Conservation (phyloP, 139 green algal species). For the Monoraphidium neglectum region DNA sequence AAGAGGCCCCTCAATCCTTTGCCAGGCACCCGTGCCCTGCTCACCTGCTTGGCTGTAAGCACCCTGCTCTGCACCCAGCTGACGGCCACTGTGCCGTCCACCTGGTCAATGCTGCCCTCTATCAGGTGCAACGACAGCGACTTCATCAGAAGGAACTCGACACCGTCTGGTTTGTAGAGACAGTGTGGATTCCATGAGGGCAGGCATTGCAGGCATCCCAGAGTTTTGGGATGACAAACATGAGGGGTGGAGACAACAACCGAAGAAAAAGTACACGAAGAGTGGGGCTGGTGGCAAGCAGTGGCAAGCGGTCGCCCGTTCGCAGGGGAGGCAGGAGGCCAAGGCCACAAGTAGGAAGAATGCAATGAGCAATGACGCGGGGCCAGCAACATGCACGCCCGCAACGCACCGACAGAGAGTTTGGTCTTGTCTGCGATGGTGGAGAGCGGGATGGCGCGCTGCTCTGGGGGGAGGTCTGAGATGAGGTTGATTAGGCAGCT, state of each 20-base stretch:
- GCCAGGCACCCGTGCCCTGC: conserved; percentile 22
- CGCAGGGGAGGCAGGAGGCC: too few relatives aligned
- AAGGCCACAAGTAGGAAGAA: too few relatives aligned
- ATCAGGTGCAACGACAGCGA: conserved; percentile 88
- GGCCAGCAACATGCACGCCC: background rate
- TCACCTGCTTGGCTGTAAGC: conserved; percentile 76
- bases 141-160: conserved; percentile 99
- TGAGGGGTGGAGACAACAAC: too few relatives aligned
- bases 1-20: background rate
- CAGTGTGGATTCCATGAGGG: too few relatives aligned
- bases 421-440: conserved; percentile 78
- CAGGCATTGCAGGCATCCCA: too few relatives aligned
- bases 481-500: conserved; percentile 55
- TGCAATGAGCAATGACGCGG: too few relatives aligned
- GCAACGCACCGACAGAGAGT: conserved; percentile 70
- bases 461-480: conserved; percentile 76
- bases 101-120: conserved; percentile 90
- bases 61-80: conserved; percentile 94
- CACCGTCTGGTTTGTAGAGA: conserved; percentile 57
- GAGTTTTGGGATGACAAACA: too few relatives aligned
- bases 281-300: too few relatives aligned
- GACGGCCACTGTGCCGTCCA: conserved; percentile 71
- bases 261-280: too few relatives aligned
- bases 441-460: conserved; percentile 70
- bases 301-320: too few relatives aligned